phyloP scores from a whole-genome alignment of 78 protist genomes.

The Salpingoeca rosetta region DNA sequence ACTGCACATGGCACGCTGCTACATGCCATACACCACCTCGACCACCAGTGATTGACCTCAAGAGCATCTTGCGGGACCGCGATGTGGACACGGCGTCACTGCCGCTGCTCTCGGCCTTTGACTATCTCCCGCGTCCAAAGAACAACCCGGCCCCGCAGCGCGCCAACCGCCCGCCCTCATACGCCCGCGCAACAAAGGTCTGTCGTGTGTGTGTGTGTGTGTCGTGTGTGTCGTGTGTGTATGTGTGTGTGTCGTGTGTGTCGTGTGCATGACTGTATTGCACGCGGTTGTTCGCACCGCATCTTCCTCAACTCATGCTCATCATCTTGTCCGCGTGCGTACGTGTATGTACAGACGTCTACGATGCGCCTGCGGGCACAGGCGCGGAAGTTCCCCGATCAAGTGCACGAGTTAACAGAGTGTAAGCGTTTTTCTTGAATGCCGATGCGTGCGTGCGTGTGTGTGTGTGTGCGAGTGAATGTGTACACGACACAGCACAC shows the following conservation, averaged over 20 bases:
- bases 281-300: neutral
- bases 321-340: neutral
- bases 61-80: too few relatives aligned
- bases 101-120: neutral
- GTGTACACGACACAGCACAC: neutral
- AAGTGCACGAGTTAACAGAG: neutral
- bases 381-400: neutral
- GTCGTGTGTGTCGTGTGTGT: neutral
- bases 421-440: too few relatives aligned
- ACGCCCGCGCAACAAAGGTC: neutral
- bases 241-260: neutral
- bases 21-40: too few relatives aligned
- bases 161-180: neutral
- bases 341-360: neutral
- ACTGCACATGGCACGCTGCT: too few relatives aligned
- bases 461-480: neutral
- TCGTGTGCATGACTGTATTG: neutral
- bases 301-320: neutral
- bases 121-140: neutral
- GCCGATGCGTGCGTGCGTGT: neutral
- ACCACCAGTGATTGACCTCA: too few relatives aligned
- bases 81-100: too few relatives aligned
- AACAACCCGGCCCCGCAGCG: neutral
- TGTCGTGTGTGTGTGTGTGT: neutral
- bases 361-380: neutral